A percentile compares a stretch with the other conserved stretches of the same genome.
These are phyloP conservation scores for Xylariaceae sp. DNA, from an alignment of 2,329 filamentous ascomycete species.

Conservation along the genomic window DNA sequence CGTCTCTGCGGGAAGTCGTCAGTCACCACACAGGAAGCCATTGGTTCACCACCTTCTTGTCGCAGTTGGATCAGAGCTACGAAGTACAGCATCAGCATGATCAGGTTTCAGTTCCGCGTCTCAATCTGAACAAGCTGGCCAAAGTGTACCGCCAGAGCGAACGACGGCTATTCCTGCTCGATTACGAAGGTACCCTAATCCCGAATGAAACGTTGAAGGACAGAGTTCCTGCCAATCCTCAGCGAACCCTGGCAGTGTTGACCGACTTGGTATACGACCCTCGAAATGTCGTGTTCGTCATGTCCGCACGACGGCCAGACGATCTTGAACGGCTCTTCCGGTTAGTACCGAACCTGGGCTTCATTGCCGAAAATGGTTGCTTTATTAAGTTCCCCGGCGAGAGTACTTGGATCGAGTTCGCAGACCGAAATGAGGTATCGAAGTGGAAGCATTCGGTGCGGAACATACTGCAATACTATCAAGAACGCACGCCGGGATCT, in stretches of 20 bases:
- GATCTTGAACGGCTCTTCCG: slow-evolving; percentile 85
- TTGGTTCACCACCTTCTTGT: slow-evolving; percentile 76
- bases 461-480: slow-evolving; percentile 80
- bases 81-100: slow-evolving; percentile 81
- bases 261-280: slow-evolving; percentile 76
- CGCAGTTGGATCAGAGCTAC: slow-evolving; percentile 67
- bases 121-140: slow-evolving; percentile 62
- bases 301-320: slow-evolving; percentile 82
- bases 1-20: slow-evolving; percentile 65
- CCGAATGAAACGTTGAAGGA: slow-evolving; percentile 79
- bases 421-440: slow-evolving; percentile 62
- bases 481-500: slow-evolving; percentile 81
- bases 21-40: slow-evolving; percentile 75
- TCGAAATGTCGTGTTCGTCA: slow-evolving; percentile 84
- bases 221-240: slow-evolving; percentile 80
- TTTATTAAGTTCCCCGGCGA: slow-evolving; percentile 70
- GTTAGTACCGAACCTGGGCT: slow-evolving; percentile 72
- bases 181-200: slow-evolving; percentile 89
- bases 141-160: slow-evolving; percentile 61
- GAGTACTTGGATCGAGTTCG: slow-evolving; percentile 71
- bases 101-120: slow-evolving; percentile 77
- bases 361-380: slow-evolving; percentile 93
- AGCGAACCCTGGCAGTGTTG: slow-evolving; percentile 73
- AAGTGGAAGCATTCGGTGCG: slow-evolving; percentile 81
- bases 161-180: slow-evolving; percentile 77